A percentile compares a stretch with the other conserved stretches of the same genome.
These are phyloP conservation scores for Magnaporthiopsis incrustans DNA, from an alignment of 2,329 filamentous ascomycete species.

Conservation along the genomic window DNA sequence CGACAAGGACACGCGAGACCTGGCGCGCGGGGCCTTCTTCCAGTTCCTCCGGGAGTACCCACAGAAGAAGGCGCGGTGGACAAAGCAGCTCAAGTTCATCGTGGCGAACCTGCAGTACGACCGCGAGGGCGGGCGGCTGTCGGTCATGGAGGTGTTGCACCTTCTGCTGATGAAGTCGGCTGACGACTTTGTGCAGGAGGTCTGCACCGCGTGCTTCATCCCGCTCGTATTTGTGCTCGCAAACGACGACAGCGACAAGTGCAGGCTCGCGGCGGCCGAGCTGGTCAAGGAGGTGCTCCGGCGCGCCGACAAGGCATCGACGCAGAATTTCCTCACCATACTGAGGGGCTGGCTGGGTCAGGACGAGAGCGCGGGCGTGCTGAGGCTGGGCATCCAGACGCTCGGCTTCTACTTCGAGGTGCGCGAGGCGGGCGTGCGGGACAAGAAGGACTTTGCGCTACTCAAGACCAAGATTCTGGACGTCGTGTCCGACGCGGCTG, in stretches of 20 bases:
- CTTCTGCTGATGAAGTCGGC: slow-evolving; percentile 79
- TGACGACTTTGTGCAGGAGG: slow-evolving; percentile 73
- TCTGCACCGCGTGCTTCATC: slow-evolving; percentile 74
- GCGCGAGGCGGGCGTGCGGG: slow-evolving; percentile 34
- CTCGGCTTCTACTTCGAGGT: slow-evolving; percentile 67
- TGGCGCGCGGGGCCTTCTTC: slow-evolving; percentile 83
- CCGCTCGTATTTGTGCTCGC: slow-evolving; percentile 77
- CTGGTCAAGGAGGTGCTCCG: slow-evolving; percentile 76
- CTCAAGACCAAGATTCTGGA: slow-evolving; percentile 51
- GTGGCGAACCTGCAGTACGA: slow-evolving; percentile 88
- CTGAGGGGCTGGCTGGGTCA: slow-evolving; percentile 71
- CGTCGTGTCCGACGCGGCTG: slow-evolving; percentile 29
- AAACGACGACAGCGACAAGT: slow-evolving; percentile 83
- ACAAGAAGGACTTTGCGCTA: slow-evolving; percentile 59
- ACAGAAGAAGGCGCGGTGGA: slow-evolving; percentile 81
- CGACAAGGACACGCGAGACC: slow-evolving; percentile 76
- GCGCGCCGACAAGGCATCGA: slow-evolving; percentile 64
- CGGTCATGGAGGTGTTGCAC: slow-evolving; percentile 87
- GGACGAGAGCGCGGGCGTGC: slow-evolving; percentile 49
- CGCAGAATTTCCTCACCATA: slow-evolving; percentile 61
- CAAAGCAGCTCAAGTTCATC: slow-evolving; percentile 82
- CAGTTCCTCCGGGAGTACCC: slow-evolving; percentile 94
- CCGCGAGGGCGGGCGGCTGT: slow-evolving; percentile 78
- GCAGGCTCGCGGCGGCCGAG: slow-evolving; percentile 71
- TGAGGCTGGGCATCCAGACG: slow-evolving; percentile 42